Conservation (phyloP, 2,329 filamentous ascomycete species). For the Madurella fahalii region DNA sequence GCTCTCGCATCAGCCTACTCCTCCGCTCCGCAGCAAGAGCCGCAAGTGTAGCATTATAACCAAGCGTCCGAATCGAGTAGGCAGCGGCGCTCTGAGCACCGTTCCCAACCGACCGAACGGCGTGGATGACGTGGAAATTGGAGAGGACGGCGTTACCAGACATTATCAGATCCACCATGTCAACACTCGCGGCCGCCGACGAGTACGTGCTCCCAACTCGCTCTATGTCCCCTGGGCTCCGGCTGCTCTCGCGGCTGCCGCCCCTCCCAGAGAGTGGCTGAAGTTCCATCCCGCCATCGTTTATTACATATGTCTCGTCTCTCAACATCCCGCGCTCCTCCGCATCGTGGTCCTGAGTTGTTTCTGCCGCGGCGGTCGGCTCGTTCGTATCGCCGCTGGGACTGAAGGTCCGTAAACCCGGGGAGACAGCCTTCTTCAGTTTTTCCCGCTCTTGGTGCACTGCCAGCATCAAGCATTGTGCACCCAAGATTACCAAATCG, state of each 20-base stretch:
- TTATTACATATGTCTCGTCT: constrained; percentile 34
- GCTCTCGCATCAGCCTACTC: constrained; percentile 29
- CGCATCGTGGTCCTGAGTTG: constrained; percentile 49
- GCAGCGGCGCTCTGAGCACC: constrained; percentile 46
- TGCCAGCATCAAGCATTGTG: constrained; percentile 62
- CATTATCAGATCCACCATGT: constrained; percentile 45
- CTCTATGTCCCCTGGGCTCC: constrained; percentile 12
- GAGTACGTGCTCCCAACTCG: constrained; percentile 23
- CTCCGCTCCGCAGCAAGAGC: constrained; percentile 46
- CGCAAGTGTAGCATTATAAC: constrained; percentile 52
- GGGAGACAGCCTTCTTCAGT: constrained; percentile 45
- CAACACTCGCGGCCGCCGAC: constrained; percentile 32
- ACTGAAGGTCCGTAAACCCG: constrained; percentile 18
- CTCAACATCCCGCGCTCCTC: constrained; percentile 52
- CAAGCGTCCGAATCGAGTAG: constrained; percentile 50
- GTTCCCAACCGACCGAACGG: constrained; percentile 44
- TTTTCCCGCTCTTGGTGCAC: constrained; percentile 58
- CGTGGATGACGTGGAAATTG: constrained; percentile 50
- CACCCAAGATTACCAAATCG: constrained; percentile 51
- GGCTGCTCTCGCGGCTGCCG: constrained; percentile 28
- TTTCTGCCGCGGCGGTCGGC: constrained; percentile 21
- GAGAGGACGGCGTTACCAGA: constrained; percentile 54
- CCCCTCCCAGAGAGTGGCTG: constrained; percentile 33
- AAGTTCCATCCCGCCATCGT: constrained; percentile 45
- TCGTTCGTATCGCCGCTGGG: background rate